Evolutionary conservation across 108 stramenopile species (phyloP), one percentile per base, ranked within the genome.

Genomic region (Pseudonitzschia multiseries): DNA sequence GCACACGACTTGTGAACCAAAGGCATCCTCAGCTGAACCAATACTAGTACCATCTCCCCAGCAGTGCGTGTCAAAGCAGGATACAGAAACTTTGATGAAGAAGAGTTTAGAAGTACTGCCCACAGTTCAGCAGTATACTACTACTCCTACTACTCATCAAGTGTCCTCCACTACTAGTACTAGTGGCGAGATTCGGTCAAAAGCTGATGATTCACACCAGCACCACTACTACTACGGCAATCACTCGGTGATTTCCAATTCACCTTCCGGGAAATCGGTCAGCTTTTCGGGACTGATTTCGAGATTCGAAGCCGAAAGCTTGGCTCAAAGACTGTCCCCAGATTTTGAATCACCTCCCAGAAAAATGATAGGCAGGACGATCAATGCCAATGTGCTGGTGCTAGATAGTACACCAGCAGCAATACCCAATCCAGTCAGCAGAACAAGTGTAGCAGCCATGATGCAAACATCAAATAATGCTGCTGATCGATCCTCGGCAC

Each of bases 261-360:
- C 61, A 31, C 27, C 14, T 62, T 36, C 9, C 31, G 61, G 1
- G 0, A 29, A 62, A 40, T 18, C 4, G 29, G 32, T 40, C 12
- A 62, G 61, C 36, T 62, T 62, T 33, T 42, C 61, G 15, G 61
- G 0, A 40, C 32, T 2, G 33, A 62, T 62, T 62, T 40, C 32
- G 15, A 62, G 33, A n/a, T 40, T 5, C 4, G 61, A 62, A 17
- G 66, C 42, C 0, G 66, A 67, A 50, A 67, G 66, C 27, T 29
- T 67, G 36, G 66, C 66, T 22, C 21, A 40, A 50, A 44, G 66
- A 67, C 28, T 67, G 44, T 20, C 21, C 8, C 66, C 66, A 22
- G 33, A 5, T 65, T 60, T 8, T 63, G 21, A 8, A 67, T 67
- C 66, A 8, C 61, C 61, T 33, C 32, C 32, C 18, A 41, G 29